Percentiles rank a stretch among this genome's conserved stretches.
Conservation (phyloP, 1,139 yeast species). For the Scheffersomyces illinoinensis region DNA sequence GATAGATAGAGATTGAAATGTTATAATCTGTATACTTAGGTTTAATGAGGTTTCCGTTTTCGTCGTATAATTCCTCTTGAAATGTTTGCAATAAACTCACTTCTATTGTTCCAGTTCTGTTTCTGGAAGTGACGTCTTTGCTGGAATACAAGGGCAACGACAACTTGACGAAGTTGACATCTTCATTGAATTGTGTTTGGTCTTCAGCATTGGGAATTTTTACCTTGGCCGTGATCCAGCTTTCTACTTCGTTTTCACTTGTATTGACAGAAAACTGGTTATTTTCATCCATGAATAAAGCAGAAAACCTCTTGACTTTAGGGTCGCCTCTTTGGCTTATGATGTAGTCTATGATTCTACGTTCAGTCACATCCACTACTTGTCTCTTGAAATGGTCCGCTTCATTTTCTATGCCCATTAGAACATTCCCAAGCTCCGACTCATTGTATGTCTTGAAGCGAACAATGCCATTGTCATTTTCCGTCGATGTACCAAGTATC, state of each 20-base stretch:
- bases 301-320: not conserved
- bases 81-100: conserved; percentile 24
- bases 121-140: conserved; percentile 16
- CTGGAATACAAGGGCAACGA: conserved; percentile 32
- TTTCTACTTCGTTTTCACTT: conserved; percentile 11
- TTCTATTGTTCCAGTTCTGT: conserved; percentile 35
- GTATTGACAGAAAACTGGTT: conserved; percentile 27
- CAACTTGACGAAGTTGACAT: conserved; percentile 30
- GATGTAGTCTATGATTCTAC: conserved; percentile 19
- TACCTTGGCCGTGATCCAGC: conserved; percentile 3
- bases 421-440: conserved; percentile 27
- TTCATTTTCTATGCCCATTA: conserved; percentile 39
- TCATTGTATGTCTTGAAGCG: conserved; percentile 36
- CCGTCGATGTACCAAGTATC: not conserved
- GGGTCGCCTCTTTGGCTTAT: conserved; percentile 3
- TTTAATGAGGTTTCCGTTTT: not conserved
- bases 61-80: conserved; percentile 3
- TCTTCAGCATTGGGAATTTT: not conserved
- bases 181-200: not conserved
- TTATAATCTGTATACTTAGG: conserved; percentile 16
- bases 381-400: conserved; percentile 37
- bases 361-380: conserved; percentile 26
- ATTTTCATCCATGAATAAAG: conserved; percentile 26
- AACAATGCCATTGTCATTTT: conserved; percentile 15
- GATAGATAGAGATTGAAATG: conserved; percentile 27